Evolutionary conservation across 164 flowering plant genomes (phyloP), one percentile per base, ranked within the genome.

Genomic region (Euptelea pleiosperma): DNA sequence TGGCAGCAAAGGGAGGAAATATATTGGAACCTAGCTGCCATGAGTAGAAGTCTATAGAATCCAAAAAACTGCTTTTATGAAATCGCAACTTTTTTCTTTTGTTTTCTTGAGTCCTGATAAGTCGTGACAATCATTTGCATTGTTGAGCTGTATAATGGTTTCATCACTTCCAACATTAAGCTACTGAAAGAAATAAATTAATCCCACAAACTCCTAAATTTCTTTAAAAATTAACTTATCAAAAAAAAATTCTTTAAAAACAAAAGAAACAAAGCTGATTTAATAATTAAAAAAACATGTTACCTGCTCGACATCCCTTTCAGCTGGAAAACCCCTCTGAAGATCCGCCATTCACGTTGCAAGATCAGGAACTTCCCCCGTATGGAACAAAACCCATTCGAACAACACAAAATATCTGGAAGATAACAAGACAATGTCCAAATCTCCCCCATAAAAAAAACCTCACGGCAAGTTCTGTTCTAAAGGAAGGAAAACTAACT

Each of bases 281-380:
- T n/a, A n/a, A n/a, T n/a, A n/a, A n/a, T n/a, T n/a, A 52, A 33
- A 9, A 60, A 39, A 4, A n/a, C 19, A 60, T 18, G 22, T 19
- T 60, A 89, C 96, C 93, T 83, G 91, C 39, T 89, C 96, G 15
- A 76, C 60, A 68, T 86, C 89, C 75, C 85, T 82, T 57, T 84
- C 92, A 25, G 71, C 78, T 5, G 72, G 60, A 74, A 75, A 68
- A 66, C 55, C 53, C 78, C 75, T 81, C 69, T 75, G 78, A 35
- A 70, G 21, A 75, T 81, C 93, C 71, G 83, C 96, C 96, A 89
- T 89, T 81, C 79, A 83, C 65, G 71, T 75, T 61, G 65, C 71
- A 67, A 74, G 58, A 57, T 63, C 70, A 71, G 55, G 61, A 39
- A 69, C 50, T 56, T 39, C 52, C 70, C 55, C 55, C 28, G 25